Base-by-base conservation (phyloP, 768 basidiomycete species). In the Boletellus sp. region DNA sequence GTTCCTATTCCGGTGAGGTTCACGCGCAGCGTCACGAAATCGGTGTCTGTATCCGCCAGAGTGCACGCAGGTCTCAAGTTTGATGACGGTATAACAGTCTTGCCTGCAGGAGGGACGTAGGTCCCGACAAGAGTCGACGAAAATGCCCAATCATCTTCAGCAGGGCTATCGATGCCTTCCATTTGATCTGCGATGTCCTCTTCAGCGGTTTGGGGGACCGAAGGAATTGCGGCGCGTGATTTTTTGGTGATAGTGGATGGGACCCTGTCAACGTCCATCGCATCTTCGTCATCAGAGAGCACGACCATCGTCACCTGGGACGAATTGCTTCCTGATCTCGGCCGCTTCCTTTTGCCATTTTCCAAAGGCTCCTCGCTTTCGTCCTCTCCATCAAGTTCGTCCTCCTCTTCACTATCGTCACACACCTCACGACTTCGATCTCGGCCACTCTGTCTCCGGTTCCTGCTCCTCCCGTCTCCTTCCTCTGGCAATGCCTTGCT, bases 121-220 rank as follows among this genome's bases (percentile, higher is more conserved):
- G 57, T 55, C 20, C 60, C 60, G 13, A 64, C 60, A 17, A 68
- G 55, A 10, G 67, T 68, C 16, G 64, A 59, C 1, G 57, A 57
- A 41, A 58, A 38, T 13, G 51, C 49, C 61, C 61, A 65, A 0
- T 55, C 59, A 3, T 62, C 55, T 34, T 52, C 59, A 9, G 56
- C 44, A 36, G 32, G 32, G 12, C 17, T 19, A 15, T 50, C 59
- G 7, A 38, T 23, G 8, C 52, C 52, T 1, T 50, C 44, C 15
- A n/a, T 3, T 37, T 8, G 33, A 33, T 42, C 50, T 26, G 38
- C 10, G 2, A 37, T 24, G 8, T 39, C 51, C 16, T 26, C 34
- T 9, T 17, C 6, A n/a, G 35, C 36, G 2, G 44, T 34, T 32
- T 43, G 51, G 20, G 45, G 35, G 10, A 22, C 24, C 4, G 24